Base-by-base conservation (phyloP, 2,329 filamentous ascomycete genomes). In the Neopestalotiopsis clavispora region DNA sequence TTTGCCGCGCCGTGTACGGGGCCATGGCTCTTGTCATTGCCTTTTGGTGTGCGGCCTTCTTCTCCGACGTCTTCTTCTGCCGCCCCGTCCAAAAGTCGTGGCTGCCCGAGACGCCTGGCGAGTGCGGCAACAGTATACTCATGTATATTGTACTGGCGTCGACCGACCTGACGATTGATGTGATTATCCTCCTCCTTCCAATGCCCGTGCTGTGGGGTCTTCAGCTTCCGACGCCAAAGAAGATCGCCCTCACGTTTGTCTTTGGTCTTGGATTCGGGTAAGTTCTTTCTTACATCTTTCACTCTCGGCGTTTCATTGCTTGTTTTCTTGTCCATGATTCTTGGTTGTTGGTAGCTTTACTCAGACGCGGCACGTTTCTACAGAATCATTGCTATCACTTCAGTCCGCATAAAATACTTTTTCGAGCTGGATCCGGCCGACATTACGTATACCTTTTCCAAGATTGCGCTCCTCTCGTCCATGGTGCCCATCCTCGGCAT, bases 401-500 rank as follows among this genome's bases (percentile, higher is more conserved):
- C 71, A 1, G 58, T 70, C 32, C 72, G 72, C 30, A 40, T 72
- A 66, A 69, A 71, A 32, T 73, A 72, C 65, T 61, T 75, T 58
- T 49, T 69, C 28, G 68, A 69, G 3, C 30, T 74, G 10, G 72
- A 72, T 52, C 20, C 59, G 5, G 49, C 45, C 17, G 73, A 74
- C 66, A 45, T 66, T 9, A 72, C 71, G 12, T 73, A 70, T 20
- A 62, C 59, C 40, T 62, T 74, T 42, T 67, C 69, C 63, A 34
- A 32, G 17, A 58, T 71, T 12, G 68, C 52, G 12, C 52, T 75
- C 3, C 64, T 73, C 6, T 71, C 71, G 13, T 63, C 69, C 4
- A 32, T 75, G 6, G 71, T 74, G 4, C 72, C 73, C 7, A 45
- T 72, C 9, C 69, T 77, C 7, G 75, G 75, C 23, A 74, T 76